These are phyloP conservation scores for Kodamaea jinghongensis DNA, from an alignment of 805 yeast genomes.

Conservation along the genomic window DNA sequence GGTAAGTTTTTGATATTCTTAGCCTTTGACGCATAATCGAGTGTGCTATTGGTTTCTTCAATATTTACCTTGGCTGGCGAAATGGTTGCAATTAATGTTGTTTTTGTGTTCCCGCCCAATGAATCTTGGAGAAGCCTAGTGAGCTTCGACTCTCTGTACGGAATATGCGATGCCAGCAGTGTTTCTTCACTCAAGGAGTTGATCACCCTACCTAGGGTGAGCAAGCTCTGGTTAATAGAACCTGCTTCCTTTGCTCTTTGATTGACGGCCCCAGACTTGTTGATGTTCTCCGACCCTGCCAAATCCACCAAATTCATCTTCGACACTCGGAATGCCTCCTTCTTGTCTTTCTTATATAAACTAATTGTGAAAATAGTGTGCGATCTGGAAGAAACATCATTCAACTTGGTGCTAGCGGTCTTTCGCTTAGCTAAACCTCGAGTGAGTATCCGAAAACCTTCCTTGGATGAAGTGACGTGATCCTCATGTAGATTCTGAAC, in stretches of 20 bases:
- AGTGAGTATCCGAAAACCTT: slow-evolving; percentile 55
- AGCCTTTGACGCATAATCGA: slow-evolving; percentile 86
- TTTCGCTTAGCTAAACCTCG: slow-evolving; percentile 59
- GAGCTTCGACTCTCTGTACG: slow-evolving; percentile 79
- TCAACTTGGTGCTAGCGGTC: slow-evolving; percentile 72
- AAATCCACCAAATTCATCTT: slow-evolving; percentile 85
- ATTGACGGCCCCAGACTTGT: slow-evolving; percentile 81
- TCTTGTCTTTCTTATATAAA: slow-evolving; percentile 48
- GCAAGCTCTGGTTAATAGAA: slow-evolving; percentile 80
- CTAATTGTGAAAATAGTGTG: slow-evolving; percentile 73
- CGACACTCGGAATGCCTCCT: slow-evolving; percentile 39
- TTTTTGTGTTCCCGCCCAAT: slow-evolving; percentile 84
- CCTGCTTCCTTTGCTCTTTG: slow-evolving; percentile 93
- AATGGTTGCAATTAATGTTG: slow-evolving; percentile 82
- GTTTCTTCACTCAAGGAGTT: slow-evolving; percentile 44
- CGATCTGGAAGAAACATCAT: slow-evolving; percentile 70
- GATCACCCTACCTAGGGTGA: slow-evolving; percentile 87
- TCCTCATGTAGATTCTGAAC: slow-evolving; percentile 68
- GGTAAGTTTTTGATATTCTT: slow-evolving; percentile 69
- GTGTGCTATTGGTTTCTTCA: slow-evolving; percentile 82
- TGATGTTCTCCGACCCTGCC: slow-evolving; percentile 93
- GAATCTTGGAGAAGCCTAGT: slow-evolving; percentile 72
- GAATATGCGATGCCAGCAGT: slow-evolving; percentile 54
- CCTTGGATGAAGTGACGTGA: slow-evolving; percentile 49
- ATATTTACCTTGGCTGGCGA: slow-evolving; percentile 75